Evolutionary conservation across 208 protist species (phyloP), one percentile per base, ranked within the genome.

Genomic region (Leptomonas pyrrhocoris): DNA sequence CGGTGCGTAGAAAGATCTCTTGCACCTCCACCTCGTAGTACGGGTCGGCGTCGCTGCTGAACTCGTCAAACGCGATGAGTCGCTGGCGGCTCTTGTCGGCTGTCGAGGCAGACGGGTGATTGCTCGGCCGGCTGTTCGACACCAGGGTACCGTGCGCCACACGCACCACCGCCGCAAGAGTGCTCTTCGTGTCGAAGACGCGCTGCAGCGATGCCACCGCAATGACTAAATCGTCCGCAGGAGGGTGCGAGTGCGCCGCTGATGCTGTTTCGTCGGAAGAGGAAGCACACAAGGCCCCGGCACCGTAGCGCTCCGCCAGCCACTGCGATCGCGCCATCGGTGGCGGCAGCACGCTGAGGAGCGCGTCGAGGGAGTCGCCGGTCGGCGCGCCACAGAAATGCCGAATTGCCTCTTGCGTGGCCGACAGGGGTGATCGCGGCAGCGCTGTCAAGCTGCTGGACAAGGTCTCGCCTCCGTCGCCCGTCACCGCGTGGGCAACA

Each of bases 401-500:
- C 13, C 77, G 74, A 50, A 96, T 72, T 51, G 91, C 91, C 67
- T 92, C 88, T n/a, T 73, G 79, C 51, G 78, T 74, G 2, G 86
- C 91, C 28, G 63, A 53, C 23, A 93, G 61, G 28, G 91, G 88
- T 13, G 85, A 88, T 2, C 80, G 80, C 34, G 91, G 91, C 31
- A 86, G 74, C 45, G 72, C 73, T 38, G 78, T 57, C 23, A 96
- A 79, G 25, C 55, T 68, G 23, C 46, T 42, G 13, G 80, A 83
- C 6, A 96, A 80, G 48, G 75, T 73, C 30, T 78, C 46, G 27
- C 80, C 68, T 0, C 75, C 88, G 7, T 89, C 67, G 28, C 90
- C 89, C n/a, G 85, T 83, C 2, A 94, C 77, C 2, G 86, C 63
- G 58, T 96, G 84, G 12, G 87, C 67, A 18, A 96, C 89, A 49